A percentile compares a stretch with the other conserved stretches of the same genome.
phyloP scores from a whole-genome alignment of 1,139 yeast species.

The Saccharomyces uvarum region DNA sequence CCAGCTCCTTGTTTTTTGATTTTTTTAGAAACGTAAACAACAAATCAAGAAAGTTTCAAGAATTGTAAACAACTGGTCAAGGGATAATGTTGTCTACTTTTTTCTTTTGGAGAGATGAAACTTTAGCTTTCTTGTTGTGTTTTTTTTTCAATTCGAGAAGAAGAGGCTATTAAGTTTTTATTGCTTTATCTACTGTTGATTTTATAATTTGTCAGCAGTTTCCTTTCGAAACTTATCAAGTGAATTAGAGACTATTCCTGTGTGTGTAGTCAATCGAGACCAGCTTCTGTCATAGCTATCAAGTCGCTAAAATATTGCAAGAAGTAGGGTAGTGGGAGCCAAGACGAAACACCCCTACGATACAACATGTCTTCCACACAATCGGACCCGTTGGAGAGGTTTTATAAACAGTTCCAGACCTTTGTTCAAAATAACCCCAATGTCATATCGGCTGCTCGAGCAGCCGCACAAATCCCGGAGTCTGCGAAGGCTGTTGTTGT shows the following conservation, averaged over 20 bases:
- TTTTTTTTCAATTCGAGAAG: neutral
- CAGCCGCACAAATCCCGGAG: conserved; percentile 39
- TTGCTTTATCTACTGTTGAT: neutral
- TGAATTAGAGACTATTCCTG: neutral
- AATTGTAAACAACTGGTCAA: neutral
- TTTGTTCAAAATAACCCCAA: conserved; percentile 51
- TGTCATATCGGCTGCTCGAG: conserved; percentile 41
- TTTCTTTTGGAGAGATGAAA: neutral
- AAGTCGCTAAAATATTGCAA: neutral
- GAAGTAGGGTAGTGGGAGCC: neutral
- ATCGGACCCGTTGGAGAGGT: conserved; percentile 34
- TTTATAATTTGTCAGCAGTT: neutral
- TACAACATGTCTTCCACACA: neutral
- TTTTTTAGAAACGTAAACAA: neutral
- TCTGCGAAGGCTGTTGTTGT: conserved; percentile 47
- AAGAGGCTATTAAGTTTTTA: neutral
- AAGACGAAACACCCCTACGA: neutral
- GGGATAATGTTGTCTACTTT: neutral
- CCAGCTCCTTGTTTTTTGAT: neutral
- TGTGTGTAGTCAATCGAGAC: neutral
- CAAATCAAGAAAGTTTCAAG: neutral
- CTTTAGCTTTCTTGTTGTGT: neutral
- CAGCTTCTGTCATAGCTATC: neutral
- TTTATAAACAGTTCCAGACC: conserved; percentile 39
- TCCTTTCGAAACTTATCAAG: neutral